Percentiles rank a stretch among this genome's conserved stretches.
These are phyloP conservation scores for Mytilinidion resinicola DNA, from an alignment of 495 filamentous ascomycete genomes.

Conservation along the genomic window DNA sequence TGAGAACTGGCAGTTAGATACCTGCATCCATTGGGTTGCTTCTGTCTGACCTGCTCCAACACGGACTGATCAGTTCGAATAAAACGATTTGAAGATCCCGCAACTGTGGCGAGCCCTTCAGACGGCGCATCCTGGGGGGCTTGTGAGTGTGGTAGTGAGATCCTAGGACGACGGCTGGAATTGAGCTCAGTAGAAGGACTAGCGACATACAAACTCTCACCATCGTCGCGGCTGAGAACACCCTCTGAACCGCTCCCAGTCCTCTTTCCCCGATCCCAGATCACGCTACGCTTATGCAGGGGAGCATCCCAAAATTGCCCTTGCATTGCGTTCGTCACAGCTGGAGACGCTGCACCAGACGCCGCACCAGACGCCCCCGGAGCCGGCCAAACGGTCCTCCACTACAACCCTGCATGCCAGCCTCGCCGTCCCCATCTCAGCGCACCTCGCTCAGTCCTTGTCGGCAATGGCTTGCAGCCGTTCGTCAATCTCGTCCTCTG, in stretches of 20 bases:
- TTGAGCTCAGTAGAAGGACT: slow-evolving; percentile 17
- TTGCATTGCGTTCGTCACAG: slow-evolving; percentile 4
- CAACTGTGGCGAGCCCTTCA: too few relatives aligned
- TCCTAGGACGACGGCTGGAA: slow-evolving; percentile 20
- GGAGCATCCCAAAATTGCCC: slow-evolving; percentile 4
- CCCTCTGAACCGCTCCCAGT: neutral
- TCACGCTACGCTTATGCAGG: slow-evolving; percentile 25
- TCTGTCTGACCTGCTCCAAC: too few relatives aligned
- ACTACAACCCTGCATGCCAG: neutral
- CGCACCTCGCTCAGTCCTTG: slow-evolving; percentile 68
- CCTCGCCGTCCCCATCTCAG: slow-evolving; percentile 1
- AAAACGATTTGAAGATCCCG: too few relatives aligned
- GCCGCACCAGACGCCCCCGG: neutral
- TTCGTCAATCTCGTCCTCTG: slow-evolving; percentile 97
- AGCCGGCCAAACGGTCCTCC: neutral
- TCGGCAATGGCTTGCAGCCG: slow-evolving; percentile 94
- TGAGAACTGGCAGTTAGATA: too few relatives aligned
- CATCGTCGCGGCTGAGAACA: slow-evolving; percentile 26
- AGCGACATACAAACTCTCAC: slow-evolving; percentile 24
- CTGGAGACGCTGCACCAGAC: slow-evolving; percentile 4
- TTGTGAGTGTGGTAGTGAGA: too few relatives aligned
- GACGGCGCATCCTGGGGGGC: too few relatives aligned
- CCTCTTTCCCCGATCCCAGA: slow-evolving; percentile 7
- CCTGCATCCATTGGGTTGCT: too few relatives aligned
- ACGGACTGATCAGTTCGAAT: too few relatives aligned